Conservation (phyloP, 1,284 basidiomycete species). For the Coniferiporia weirii region DNA sequence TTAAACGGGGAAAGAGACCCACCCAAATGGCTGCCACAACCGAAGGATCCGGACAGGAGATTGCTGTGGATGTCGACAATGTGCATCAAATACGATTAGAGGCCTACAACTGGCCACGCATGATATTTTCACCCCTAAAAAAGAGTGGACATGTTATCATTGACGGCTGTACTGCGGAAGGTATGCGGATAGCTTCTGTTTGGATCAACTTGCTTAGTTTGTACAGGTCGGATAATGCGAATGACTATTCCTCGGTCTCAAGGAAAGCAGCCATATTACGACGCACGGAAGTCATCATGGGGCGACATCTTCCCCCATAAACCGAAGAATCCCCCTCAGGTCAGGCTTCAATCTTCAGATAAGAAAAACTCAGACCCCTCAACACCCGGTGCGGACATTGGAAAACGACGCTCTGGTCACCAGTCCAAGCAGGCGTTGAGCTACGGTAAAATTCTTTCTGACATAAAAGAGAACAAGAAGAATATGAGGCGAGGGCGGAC, state of each 20-base stretch:
- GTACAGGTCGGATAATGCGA: conserved; percentile 80
- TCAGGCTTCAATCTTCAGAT: conserved; percentile 45
- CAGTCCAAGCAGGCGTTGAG: conserved; percentile 6
- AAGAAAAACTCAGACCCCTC: conserved; percentile 25
- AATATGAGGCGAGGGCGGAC: neutral
- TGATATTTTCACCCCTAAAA: conserved; percentile 88
- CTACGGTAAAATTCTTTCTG: conserved; percentile 10
- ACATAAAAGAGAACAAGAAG: conserved; percentile 14
- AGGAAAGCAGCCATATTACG: conserved; percentile 92
- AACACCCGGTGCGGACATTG: conserved; percentile 46
- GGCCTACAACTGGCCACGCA: conserved; percentile 84
- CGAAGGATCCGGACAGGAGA: neutral
- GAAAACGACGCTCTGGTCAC: conserved; percentile 35
- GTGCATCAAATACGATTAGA: conserved; percentile 52
- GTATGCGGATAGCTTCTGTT: conserved; percentile 36
- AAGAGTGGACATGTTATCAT: conserved; percentile 90
- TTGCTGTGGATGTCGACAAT: conserved; percentile 30
- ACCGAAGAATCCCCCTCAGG: conserved; percentile 66
- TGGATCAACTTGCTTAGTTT: conserved; percentile 3
- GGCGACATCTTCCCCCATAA: conserved; percentile 93
- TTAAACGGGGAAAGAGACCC: conserved; percentile 74
- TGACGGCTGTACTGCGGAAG: conserved; percentile 82
- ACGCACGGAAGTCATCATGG: conserved; percentile 90
- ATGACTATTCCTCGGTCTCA: conserved; percentile 89
- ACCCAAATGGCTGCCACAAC: conserved; percentile 2